phyloP scores from a whole-genome alignment of 75 land plant species.

The Isoetes taiwanensis region DNA sequence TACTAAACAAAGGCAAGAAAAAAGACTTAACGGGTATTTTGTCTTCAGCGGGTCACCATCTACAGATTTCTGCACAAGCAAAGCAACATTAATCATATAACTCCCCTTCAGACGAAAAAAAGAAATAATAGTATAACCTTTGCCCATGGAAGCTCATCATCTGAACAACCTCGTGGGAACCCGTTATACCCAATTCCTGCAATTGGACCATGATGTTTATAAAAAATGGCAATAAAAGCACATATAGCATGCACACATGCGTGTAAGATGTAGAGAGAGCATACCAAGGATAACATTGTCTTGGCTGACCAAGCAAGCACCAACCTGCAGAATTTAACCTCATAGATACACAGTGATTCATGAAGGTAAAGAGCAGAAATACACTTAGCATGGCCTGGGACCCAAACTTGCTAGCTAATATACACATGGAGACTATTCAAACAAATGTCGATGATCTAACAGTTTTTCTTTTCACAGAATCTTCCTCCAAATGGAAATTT shows the following conservation, averaged over 20 bases:
- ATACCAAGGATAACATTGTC: conserved; percentile 76
- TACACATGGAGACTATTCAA: too few relatives aligned
- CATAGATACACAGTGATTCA: not conserved
- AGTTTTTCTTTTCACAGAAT: too few relatives aligned
- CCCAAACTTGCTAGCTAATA: too few relatives aligned
- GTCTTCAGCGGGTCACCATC: conserved; percentile 65
- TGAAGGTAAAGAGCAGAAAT: too few relatives aligned
- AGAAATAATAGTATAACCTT: conserved; percentile 45
- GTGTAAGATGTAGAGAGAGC: not conserved
- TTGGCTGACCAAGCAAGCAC: conserved; percentile 92
- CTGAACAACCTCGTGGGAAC: conserved; percentile 95
- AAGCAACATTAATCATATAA: not conserved
- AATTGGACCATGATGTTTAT: not conserved
- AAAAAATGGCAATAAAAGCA: not conserved
- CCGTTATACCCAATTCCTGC: conserved; percentile 96
- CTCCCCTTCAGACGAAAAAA: not conserved
- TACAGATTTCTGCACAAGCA: conserved; percentile 43
- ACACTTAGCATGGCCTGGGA: too few relatives aligned
- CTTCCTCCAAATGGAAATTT: too few relatives aligned
- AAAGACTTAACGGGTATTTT: too few relatives aligned
- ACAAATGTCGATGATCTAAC: too few relatives aligned
- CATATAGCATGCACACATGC: not conserved
- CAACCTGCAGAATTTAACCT: conserved; percentile 47
- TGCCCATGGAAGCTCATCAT: conserved; percentile 95
- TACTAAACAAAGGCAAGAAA: too few relatives aligned